phyloP scores from a whole-genome alignment of 495 filamentous ascomycete species.

The Podospora didyma region DNA sequence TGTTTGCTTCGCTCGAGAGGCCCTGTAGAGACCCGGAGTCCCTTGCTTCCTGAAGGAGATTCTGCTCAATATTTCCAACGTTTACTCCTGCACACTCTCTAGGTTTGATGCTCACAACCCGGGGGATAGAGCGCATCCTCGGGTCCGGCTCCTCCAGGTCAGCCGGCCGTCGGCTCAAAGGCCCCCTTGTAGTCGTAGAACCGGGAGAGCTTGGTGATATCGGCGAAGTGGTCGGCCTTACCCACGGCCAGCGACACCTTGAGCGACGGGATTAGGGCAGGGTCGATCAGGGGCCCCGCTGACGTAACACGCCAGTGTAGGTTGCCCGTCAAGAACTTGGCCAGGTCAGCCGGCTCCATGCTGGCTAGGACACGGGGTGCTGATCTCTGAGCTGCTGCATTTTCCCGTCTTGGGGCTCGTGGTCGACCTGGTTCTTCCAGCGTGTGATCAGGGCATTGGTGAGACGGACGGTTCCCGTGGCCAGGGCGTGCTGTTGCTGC shows the following conservation, averaged over 20 bases:
- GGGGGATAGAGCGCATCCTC: constrained; percentile 7
- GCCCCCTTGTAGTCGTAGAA: constrained; percentile 5
- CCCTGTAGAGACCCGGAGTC: too few species aligned
- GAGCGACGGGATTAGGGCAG: background rate
- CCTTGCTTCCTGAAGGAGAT: too few species aligned
- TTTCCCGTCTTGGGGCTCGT: background rate
- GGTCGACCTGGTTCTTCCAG: constrained; percentile 4
- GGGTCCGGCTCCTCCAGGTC: background rate
- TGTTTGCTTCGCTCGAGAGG: too few species aligned
- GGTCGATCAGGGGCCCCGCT: background rate
- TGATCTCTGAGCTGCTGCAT: background rate
- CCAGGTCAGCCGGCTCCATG: constrained; percentile 2
- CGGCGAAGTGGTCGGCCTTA: constrained; percentile 5
- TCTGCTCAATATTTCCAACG: too few species aligned
- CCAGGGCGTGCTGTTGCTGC: constrained; percentile 1
- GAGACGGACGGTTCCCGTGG: background rate
- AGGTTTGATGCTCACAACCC: too few species aligned
- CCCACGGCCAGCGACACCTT: constrained; percentile 1
- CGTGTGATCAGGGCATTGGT: constrained; percentile 9
- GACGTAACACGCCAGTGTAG: constrained; percentile 3
- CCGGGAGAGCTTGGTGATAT: background rate
- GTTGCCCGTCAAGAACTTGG: constrained; percentile 2
- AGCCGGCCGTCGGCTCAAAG: background rate
- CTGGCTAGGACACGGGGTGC: background rate
- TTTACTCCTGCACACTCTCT: too few species aligned